These are phyloP conservation scores for Aspergillus neoniger DNA, from an alignment of 2,329 filamentous ascomycete genomes.

Conservation along the genomic window DNA sequence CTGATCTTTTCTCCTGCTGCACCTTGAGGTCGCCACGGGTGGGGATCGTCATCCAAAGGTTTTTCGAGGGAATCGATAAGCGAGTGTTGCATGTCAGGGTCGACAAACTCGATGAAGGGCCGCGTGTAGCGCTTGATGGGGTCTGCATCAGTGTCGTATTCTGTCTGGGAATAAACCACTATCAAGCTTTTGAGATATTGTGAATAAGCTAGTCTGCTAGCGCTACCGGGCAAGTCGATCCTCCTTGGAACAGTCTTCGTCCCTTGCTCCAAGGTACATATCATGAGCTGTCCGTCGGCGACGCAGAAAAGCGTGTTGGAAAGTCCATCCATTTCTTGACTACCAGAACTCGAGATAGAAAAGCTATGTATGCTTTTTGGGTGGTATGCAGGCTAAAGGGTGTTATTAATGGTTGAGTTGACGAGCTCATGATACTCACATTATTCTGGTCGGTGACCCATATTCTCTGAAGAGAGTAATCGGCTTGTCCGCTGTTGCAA, in stretches of 20 bases:
- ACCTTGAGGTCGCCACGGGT: conserved; percentile 32
- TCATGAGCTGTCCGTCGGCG: conserved; percentile 50
- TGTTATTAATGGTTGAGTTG: conserved; percentile 11
- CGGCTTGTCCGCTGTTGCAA: conserved; percentile 25
- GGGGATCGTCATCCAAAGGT: conserved; percentile 10
- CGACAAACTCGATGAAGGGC: conserved; percentile 42
- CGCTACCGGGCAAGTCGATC: conserved; percentile 44
- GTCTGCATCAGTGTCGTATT: conserved; percentile 28
- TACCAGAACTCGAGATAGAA: conserved; percentile 34
- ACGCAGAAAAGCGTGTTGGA: conserved; percentile 52
- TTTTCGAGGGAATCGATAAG: conserved; percentile 16
- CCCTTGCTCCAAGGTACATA: conserved; percentile 49
- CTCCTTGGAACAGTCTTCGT: conserved; percentile 45
- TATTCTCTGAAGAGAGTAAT: conserved; percentile 37
- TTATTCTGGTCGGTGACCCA: conserved; percentile 48
- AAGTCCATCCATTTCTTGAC: conserved; percentile 28
- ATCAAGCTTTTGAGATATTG: conserved; percentile 50
- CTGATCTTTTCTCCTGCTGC: conserved; percentile 45
- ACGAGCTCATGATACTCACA: conserved; percentile 28
- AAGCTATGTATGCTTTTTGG: conserved; percentile 40
- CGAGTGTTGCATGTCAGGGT: conserved; percentile 36
- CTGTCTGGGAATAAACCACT: conserved; percentile 46
- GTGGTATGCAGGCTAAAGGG: conserved; percentile 39
- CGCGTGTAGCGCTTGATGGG: conserved; percentile 36
- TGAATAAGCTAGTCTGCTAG: conserved; percentile 49